Base-by-base conservation (phyloP, 179 eudicot genomes). In the Drosera spatulata region DNA sequence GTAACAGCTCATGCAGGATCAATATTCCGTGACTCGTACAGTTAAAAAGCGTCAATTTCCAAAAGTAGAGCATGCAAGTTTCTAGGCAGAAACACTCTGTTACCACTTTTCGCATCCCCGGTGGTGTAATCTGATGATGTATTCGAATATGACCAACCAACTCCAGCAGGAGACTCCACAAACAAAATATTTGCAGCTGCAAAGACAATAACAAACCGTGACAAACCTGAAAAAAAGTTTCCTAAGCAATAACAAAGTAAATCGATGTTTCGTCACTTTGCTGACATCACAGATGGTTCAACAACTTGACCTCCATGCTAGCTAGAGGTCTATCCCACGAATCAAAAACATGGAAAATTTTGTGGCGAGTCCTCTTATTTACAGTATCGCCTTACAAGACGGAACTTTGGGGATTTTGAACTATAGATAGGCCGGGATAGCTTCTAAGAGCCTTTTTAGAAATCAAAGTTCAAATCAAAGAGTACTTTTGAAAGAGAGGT, bases 141-240 rank as follows among this genome's bases (percentile, higher is more conserved):
- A 59, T 93, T 93, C 3, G 99, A 93, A 70, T 93, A 93, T 41
- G 99, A 93, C 99, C 99, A 93, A 67, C 99, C 99, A 40, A 93
- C 97, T 46, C 99, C 99, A 65, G 96, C 99, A 65, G 99, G 99
- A 42, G 99, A 93, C 82, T 93, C 99, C 2, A 93, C 86, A 63
- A 93, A 93, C 7, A 93, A 86, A 43, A 89, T 73, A 81, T 93
- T 93, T 12, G 99, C 86, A 14, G 84, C 99, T 93, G 72, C 60
- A 71, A 22, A 41, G 40, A 52, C 33, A 22, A 22, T 22, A 22
- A 22, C 1, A 22, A 22, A n/a, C n/a, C n/a, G n/a, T 22, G 33
- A 22, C 33, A 22, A 22, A 22, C 33, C 33, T 1, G 33, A 22
- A 22, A 22, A 22, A 22, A 22, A 22, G 33, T 22, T 22, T 22